These are phyloP conservation scores for Phytophthora pistaciae DNA, from an alignment of 352 stramenopile genomes.

Conservation along the genomic window DNA sequence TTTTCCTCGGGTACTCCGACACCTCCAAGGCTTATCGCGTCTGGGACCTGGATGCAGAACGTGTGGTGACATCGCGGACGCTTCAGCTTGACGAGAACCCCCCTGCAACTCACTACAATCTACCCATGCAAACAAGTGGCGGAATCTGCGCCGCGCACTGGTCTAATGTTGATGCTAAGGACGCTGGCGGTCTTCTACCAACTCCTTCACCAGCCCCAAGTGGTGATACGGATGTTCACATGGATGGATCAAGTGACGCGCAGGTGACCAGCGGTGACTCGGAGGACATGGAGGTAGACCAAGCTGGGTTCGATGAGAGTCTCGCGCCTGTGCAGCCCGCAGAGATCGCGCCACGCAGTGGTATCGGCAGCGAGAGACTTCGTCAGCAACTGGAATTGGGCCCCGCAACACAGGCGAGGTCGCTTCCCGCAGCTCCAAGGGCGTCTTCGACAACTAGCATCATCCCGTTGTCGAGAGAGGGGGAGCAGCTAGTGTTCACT, in stretches of 20 bases:
- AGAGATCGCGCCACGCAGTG: not conserved
- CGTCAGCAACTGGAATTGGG: no score
- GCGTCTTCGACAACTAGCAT: not conserved
- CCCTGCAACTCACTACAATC: not conserved
- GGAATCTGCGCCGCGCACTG: not conserved
- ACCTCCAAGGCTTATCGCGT: slow-evolving; percentile 2
- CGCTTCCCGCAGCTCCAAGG: not conserved
- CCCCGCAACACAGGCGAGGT: not conserved
- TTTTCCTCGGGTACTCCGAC: not conserved
- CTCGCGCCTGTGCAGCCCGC: no score
- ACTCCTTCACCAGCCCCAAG: not conserved
- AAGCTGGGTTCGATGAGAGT: no score
- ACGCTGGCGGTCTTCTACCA: not conserved
- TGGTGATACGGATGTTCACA: not conserved
- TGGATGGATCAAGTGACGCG: not conserved
- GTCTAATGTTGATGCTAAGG: not conserved
- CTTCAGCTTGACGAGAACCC: slow-evolving; percentile 1
- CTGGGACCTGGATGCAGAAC: slow-evolving; percentile 12
- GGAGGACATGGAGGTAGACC: no score
- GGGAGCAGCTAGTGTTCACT: slow-evolving; percentile 1
- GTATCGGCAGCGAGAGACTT: not conserved
- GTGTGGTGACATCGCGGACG: slow-evolving; percentile 2
- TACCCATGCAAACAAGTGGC: not conserved
- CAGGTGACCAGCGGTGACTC: no score
- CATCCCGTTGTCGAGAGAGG: slow-evolving; percentile 3